Base-by-base conservation (phyloP, 2,329 filamentous ascomycete genomes). In the Ascosphaera pollenicola region DNA sequence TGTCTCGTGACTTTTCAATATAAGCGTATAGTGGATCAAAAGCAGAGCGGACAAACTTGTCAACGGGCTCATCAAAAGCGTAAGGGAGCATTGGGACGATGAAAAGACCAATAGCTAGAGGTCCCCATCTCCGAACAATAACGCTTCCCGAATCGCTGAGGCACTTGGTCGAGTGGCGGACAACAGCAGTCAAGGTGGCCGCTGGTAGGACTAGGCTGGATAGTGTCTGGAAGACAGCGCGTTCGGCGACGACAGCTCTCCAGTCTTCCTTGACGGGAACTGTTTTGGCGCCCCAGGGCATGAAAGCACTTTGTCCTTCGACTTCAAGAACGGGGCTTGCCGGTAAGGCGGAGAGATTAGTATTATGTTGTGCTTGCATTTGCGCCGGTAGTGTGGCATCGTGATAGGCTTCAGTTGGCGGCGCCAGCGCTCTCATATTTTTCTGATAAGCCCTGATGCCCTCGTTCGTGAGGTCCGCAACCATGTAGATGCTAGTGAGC, bases 131-230 rank as follows among this genome's bases (percentile, higher is more conserved):
- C 48, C 87, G 66, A 17, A 95, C 42, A 3, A 62, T 71, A 42
- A 68, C 64, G 52, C 79, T 92, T 65, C 89, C 87, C 16, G 67
- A 65, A 48, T 80, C 66, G 62, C 87, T 93, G 63, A 98, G 57
- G n/a, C 83, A 83, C 31, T 66, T 67, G 0, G 89, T 84, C 1
- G 81, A 85, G 53, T 98, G 94, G 43, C 75, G 72, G 39, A 98
- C 89, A 4, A 95, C 78, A 44, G 77, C 84, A 58, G 94, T 87
- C 42, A 95, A 93, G 0, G 84, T 93, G 45, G 94, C 82, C 0
- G 85, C 87, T 0, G 87, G 89, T 47, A 95, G 58, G 2, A 82
- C 89, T 89, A 98, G 98, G 51, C 75, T 82, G 0, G 89, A 89
- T 37, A 98, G 44, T 46, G 73, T 74, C 61, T 98, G 89, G 60